Evolutionary conservation across 2,329 filamentous ascomycete genomes (phyloP).

Genomic region (Botrytis elliptica): DNA sequence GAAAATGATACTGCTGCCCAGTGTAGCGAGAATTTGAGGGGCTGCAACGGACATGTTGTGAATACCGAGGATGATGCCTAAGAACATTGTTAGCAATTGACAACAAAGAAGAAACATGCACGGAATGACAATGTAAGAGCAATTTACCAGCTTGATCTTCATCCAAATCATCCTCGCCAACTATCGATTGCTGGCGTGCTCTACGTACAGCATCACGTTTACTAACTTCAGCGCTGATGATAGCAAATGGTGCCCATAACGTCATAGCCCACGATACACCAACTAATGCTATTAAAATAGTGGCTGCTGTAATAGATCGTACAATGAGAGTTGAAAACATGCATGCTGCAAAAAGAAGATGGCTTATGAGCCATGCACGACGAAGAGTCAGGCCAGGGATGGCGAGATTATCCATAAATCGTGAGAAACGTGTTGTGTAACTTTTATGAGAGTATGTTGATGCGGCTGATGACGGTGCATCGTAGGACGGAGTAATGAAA

Average conservation of each 20-base stretch:
- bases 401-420: slow-evolving; percentile 58
- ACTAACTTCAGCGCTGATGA: slow-evolving; percentile 90
- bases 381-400: slow-evolving; percentile 85
- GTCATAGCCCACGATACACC: slow-evolving; percentile 92
- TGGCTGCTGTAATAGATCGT: slow-evolving; percentile 67
- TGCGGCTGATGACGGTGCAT: slow-evolving; percentile 40
- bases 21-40: slow-evolving; percentile 86
- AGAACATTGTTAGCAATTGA: background rate
- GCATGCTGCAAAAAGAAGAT: slow-evolving; percentile 76
- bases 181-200: slow-evolving; percentile 36
- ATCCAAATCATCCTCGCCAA: slow-evolving; percentile 23
- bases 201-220: slow-evolving; percentile 70
- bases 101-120: background rate
- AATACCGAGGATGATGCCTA: slow-evolving; percentile 80
- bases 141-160: slow-evolving; percentile 27
- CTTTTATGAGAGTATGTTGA: slow-evolving; percentile 29
- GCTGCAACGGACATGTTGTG: slow-evolving; percentile 94
- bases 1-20: slow-evolving; percentile 83
- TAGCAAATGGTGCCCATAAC: slow-evolving; percentile 91
- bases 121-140: background rate
- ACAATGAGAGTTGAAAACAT: slow-evolving; percentile 86
- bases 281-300: slow-evolving; percentile 73
- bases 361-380: slow-evolving; percentile 80
- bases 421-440: slow-evolving; percentile 38
- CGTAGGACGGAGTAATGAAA: slow-evolving; percentile 79